Evolutionary conservation across 371 early-diverging fungal genomes (phyloP), one percentile per base, ranked within the genome.

Genomic region (Fennellomyces sp.): DNA sequence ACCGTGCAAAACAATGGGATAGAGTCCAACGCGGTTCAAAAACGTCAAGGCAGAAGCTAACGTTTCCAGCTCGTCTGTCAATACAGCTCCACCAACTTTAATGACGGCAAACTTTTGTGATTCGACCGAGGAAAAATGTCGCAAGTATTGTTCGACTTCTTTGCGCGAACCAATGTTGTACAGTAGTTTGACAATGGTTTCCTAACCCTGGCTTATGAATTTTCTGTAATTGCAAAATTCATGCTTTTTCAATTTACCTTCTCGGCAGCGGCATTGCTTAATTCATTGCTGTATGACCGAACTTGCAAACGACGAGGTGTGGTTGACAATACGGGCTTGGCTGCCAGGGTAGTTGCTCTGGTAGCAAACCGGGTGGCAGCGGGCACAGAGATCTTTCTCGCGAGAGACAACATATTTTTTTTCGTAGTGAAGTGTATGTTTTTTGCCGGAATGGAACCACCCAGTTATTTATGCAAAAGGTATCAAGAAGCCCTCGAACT

Each of bases 21-120:
- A 97, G 27, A 98, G 85, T 6, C 98, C 98, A 5, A 98, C 97
- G 42, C 96, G 90, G 79, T 95, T 90, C 63, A 98, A 82, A 75
- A 98, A 98, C 12, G 97, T 94, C 66, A 97, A 84, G 23, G 97
- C 90, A 1, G 95, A 94, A 2, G 96, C 95, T 17, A 98, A 76
- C n/a, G 94, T 93, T 56, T 93, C 94, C 48, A 98, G 83, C 52
- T 97, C 95, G 70, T 98, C 95, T 2, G 94, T 88, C 61, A 98
- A 80, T 13, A 98, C 96, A 6, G 97, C 98, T 12, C 98, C 98
- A 54, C 98, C 98, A 19, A 98, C 97, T 72, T 98, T 98, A 80
- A 98, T 97, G 53, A 98, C 96, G 15, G 98, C 98, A 80, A 98
- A 98, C 81, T 96, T 95, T 82, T 96, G 96, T n/a, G 94, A 94